Evolutionary conservation across 768 basidiomycete genomes (phyloP), one percentile per base, ranked within the genome.

Genomic region (Tulasnella sp.): DNA sequence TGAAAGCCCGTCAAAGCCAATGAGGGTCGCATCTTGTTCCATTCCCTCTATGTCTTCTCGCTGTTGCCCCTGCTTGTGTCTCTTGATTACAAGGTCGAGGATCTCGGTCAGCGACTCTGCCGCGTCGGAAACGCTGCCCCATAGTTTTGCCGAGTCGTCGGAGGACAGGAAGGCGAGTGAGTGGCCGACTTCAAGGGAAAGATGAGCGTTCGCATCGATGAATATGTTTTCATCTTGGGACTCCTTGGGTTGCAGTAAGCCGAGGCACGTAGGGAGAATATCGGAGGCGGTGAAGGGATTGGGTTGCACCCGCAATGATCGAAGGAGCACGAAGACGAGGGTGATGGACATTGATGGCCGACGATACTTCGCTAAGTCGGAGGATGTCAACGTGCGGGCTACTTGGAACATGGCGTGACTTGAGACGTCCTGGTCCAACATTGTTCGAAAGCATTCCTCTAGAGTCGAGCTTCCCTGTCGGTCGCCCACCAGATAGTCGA

Each of bases 251-350:
- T 40, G 38, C 31, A 37, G 22, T 31, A 76, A n/a, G 12, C 19
- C 22, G 68, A 42, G 38, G 54, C 54, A 58, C 7, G 54, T 58
- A 1, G 36, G 31, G 39, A 76, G 49, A 34, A 52, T 36, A 1
- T 67, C 58, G 31, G 37, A 37, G 4, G 67, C 54, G 4, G 58
- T 39, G 38, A 67, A 70, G 2, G 74, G 67, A 19, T 37, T 58
- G 15, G 74, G 58, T 0, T 1, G 25, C 12, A 76, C 31, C 0
- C 74, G 34, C 37, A 69, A 40, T 0, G 37, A 37, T 8, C 74
- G 74, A 37, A 76, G 52, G 22, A 76, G 38, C 9, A 64, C 67
- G 58, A 76, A 37, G 67, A 40, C n/a, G 34, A 76, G 74, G 58
- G 68, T 68, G 36, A 67, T 39, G n/a, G 39, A 39, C 22, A 76